Evolutionary conservation across 2,329 filamentous ascomycete genomes (phyloP), one percentile per base, ranked within the genome.

Genomic region (Paraphoma sp.): DNA sequence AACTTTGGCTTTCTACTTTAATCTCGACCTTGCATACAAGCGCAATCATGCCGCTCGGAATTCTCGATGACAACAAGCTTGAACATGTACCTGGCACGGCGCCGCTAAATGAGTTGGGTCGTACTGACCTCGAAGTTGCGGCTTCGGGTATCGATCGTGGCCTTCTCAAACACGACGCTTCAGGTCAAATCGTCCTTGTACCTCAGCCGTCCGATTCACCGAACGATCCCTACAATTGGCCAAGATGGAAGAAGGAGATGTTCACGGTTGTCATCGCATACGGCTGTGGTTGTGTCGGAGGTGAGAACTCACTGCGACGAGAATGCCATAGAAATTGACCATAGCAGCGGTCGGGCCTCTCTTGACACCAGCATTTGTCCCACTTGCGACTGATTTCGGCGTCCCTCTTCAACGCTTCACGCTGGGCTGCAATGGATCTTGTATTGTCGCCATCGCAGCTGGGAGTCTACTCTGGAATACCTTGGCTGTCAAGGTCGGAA

Each of bases 171-270:
- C 66, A 68, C 40, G 66, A 69, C 52, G 33, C 56, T 10, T 59
- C 59, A 3, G 77, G 75, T 23, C 52, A 70, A 41, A 83, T 80
- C 7, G 78, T 83, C 29, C 74, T 85, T 51, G 82, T 84, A 16
- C 83, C 83, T 1, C 82, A 85, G 65, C 83, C 83, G 0, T 81
- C 78, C 48, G 78, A 64, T 41, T 80, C 82, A 44, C 76, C 79
- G 1, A 76, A 80, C 36, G 83, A 86, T 57, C 83, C 83, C 0
- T 74, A 85, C 50, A 85, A 85, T 64, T 86, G 83, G 83, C 60
- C 63, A 30, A 51, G 62, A 63, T 65, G 65, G 65, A 63, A 68
- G 53, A 69, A 69, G 42, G 65, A 68, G 50, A 64, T 65, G 64
- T 69, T 69, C 43, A 68, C 67, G 0, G 38, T 65, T 6, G 63